These are phyloP conservation scores for Plectosphaerella plurivora DNA, from an alignment of 2,329 filamentous ascomycete genomes.

Conservation along the genomic window DNA sequence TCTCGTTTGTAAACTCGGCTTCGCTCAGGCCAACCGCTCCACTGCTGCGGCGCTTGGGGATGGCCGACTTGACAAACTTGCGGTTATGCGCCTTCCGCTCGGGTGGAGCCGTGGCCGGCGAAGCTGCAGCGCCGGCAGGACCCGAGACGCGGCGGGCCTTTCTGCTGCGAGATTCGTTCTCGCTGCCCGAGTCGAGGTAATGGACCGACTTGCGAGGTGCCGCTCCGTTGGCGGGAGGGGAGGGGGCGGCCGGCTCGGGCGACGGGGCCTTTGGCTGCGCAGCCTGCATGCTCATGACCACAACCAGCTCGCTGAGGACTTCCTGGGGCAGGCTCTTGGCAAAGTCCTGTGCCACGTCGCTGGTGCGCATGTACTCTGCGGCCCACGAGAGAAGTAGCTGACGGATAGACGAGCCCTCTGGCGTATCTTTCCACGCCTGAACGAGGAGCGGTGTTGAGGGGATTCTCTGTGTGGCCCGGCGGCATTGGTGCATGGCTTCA, in stretches of 20 bases:
- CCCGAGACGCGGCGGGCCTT: slow-evolving; percentile 40
- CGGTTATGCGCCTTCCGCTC: slow-evolving; percentile 19
- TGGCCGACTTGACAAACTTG: slow-evolving; percentile 22
- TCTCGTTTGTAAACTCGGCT: slow-evolving; percentile 9
- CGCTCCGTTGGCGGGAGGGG: slow-evolving; percentile 8
- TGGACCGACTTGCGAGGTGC: slow-evolving; percentile 40
- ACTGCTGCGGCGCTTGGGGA: slow-evolving; percentile 28
- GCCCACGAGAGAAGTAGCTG: slow-evolving; percentile 57
- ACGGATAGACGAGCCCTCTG: slow-evolving; percentile 55
- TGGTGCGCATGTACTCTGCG: slow-evolving; percentile 58
- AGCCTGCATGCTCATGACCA: slow-evolving; percentile 55
- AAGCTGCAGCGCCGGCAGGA: slow-evolving; percentile 12
- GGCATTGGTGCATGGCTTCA: slow-evolving; percentile 52
- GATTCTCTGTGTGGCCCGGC: slow-evolving; percentile 48
- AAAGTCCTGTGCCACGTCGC: slow-evolving; percentile 51
- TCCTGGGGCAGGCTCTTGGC: slow-evolving; percentile 58
- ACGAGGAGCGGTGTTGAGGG: slow-evolving; percentile 55
- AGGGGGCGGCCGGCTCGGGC: slow-evolving; percentile 9
- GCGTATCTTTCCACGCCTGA: slow-evolving; percentile 58
- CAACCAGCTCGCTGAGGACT: slow-evolving; percentile 58
- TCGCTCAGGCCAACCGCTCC: slow-evolving; percentile 14
- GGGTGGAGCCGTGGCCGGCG: slow-evolving; percentile 6
- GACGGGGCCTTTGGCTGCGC: slow-evolving; percentile 26
- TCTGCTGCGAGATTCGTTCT: slow-evolving; percentile 31
- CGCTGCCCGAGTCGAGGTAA: slow-evolving; percentile 39